phyloP scores from a whole-genome alignment of 495 filamentous ascomycete species.

The Hyaloscypha finlandica region DNA sequence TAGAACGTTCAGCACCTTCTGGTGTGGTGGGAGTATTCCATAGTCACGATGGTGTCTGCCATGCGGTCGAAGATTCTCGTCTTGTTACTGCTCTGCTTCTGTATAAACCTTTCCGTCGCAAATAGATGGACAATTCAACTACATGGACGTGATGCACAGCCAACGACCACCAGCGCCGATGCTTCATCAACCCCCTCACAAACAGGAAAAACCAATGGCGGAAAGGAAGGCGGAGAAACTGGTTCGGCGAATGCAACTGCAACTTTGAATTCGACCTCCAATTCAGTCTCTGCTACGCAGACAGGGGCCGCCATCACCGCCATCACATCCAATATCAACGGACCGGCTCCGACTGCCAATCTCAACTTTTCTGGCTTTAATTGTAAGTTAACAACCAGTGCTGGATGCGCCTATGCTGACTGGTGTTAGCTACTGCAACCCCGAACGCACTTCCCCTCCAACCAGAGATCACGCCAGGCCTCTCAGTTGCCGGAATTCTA shows the following conservation, averaged over 20 bases:
- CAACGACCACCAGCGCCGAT: not conserved
- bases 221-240: conserved; percentile 11
- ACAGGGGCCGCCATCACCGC: conserved; percentile 17
- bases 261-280: conserved; percentile 9
- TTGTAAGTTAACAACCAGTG: conserved; percentile 16
- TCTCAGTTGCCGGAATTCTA: conserved; percentile 76
- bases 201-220: conserved; percentile 2
- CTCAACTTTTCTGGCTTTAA: conserved; percentile 23
- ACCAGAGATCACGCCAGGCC: conserved; percentile 76
- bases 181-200: conserved; percentile 15
- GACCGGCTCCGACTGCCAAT: conserved; percentile 17
- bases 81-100: conserved; percentile 26
- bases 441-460: conserved; percentile 64
- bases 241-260: not conserved
- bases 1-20: conserved; percentile 4
- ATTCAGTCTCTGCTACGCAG: conserved; percentile 5
- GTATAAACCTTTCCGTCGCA: conserved; percentile 27
- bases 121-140: conserved; percentile 16
- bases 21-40: conserved; percentile 12
- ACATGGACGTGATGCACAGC: conserved; percentile 14
- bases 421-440: conserved; percentile 39
- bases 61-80: conserved; percentile 22
- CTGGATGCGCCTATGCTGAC: conserved; percentile 11
- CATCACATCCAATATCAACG: conserved; percentile 25
- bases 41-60: conserved; percentile 20